phyloP scores from a whole-genome alignment of 805 yeast species.

The Sungouiella blattae region DNA sequence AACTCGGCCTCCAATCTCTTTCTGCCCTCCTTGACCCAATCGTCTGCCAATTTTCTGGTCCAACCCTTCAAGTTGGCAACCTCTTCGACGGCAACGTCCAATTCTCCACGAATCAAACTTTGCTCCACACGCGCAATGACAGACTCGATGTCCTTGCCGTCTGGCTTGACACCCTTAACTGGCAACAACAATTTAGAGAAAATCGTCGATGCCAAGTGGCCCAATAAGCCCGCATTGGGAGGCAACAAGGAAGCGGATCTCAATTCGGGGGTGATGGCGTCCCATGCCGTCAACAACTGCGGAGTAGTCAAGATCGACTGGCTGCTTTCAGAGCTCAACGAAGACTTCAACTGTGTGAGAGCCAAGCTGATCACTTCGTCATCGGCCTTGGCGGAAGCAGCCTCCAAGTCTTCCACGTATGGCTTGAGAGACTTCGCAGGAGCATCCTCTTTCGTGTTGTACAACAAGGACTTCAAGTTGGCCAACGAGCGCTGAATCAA shows the following conservation, averaged over 20 bases:
- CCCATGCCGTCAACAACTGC: conserved; percentile 79
- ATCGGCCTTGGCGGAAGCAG: conserved; percentile 19
- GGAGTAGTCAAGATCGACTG: conserved; percentile 67
- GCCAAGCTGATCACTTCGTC: conserved; percentile 35
- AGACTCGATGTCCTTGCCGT: conserved; percentile 82
- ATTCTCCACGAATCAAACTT: conserved; percentile 67
- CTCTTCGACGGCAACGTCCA: conserved; percentile 89
- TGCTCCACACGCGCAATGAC: conserved; percentile 82
- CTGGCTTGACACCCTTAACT: conserved; percentile 70
- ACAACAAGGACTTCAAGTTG: conserved; percentile 31
- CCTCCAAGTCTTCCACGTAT: conserved; percentile 36
- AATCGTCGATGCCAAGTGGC: conserved; percentile 77
- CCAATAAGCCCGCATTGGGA: conserved; percentile 92
- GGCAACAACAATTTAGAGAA: conserved; percentile 74
- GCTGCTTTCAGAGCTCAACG: conserved; percentile 35
- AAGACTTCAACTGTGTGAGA: conserved; percentile 29
- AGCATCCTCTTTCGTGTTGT: conserved; percentile 21
- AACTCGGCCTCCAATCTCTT: conserved; percentile 86
- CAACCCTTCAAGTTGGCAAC: conserved; percentile 87
- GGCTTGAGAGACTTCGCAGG: conserved; percentile 25
- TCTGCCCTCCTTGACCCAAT: conserved; percentile 89
- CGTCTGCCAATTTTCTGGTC: conserved; percentile 85
- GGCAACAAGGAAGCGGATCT: conserved; percentile 87
- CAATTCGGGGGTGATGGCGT: conserved; percentile 75
- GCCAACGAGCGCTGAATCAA: conserved; percentile 28